phyloP scores from a whole-genome alignment of 2,329 filamentous ascomycete genomes.

The Paecilomyces sp. region DNA sequence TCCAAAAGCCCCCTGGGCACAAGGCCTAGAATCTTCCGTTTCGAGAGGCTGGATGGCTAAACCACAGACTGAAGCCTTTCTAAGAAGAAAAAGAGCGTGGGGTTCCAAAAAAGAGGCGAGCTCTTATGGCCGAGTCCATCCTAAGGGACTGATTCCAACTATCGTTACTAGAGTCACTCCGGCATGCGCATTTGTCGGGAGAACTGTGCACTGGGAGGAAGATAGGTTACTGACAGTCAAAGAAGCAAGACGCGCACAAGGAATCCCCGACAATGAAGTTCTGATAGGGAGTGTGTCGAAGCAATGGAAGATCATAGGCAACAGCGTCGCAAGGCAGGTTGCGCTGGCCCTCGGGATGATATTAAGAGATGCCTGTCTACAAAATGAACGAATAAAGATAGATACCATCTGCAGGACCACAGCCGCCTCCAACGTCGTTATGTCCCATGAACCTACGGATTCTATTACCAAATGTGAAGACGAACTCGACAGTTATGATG shows the following conservation, averaged over 20 bases:
- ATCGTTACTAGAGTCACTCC: constrained; percentile 51
- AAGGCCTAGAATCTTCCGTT: constrained; percentile 11
- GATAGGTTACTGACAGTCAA: constrained; percentile 55
- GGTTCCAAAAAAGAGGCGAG: constrained; percentile 11
- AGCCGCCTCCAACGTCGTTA: background rate
- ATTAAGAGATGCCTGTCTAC: constrained; percentile 52
- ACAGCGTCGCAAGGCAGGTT: constrained; percentile 65
- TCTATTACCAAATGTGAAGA: background rate
- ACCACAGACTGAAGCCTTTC: constrained; percentile 24
- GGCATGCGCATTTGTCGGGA: constrained; percentile 50
- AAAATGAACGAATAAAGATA: constrained; percentile 3
- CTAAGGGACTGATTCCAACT: constrained; percentile 52
- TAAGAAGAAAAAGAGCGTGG: constrained; percentile 13
- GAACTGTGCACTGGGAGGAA: constrained; percentile 59
- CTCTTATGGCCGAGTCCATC: constrained; percentile 20
- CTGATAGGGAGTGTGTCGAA: constrained; percentile 51
- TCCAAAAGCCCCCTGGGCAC: constrained; percentile 43
- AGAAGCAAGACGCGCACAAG: constrained; percentile 64
- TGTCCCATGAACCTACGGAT: background rate
- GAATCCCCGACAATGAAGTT: constrained; percentile 63
- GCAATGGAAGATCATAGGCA: constrained; percentile 65
- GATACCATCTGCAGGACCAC: constrained; percentile 1
- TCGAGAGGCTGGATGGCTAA: constrained; percentile 3
- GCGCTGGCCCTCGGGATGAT: constrained; percentile 59
- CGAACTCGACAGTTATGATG: background rate